Evolutionary conservation across 495 filamentous ascomycete genomes (phyloP), one percentile per base, ranked within the genome.

Genomic region (Jackrogersella multiformis): DNA sequence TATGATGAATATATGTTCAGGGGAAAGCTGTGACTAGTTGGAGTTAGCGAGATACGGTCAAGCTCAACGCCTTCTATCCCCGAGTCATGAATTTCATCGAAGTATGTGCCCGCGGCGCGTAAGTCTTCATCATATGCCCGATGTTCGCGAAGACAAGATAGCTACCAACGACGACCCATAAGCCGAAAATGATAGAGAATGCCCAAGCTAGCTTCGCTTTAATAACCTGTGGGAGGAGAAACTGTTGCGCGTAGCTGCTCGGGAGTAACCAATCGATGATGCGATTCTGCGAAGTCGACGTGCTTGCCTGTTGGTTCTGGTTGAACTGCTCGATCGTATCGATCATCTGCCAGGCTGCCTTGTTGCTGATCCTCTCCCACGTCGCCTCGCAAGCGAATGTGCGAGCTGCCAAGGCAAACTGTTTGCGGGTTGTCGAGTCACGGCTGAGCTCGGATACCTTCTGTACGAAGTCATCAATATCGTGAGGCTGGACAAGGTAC

Each of bases 341-440:
- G 12, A 82, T 76, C 65, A 88, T 82, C 58, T 85, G 76, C 79
- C 82, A 82, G 20, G 86, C 86, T 0, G 86, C 86, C 8, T 80
- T 82, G 53, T 86, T 86, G 72, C 86, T 85, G 71, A 88, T 86
- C 73, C 82, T 85, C 69, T 88, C 86, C 87, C 87, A 89, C 1
- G 85, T 88, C 5, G 84, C 85, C 44, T 84, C 80, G 44, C 85
- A 81, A 0, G 86, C 87, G 48, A 84, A 81, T 26, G 69, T 42
- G 26, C 85, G 74, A 7, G 84, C 81, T 4, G 77, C 76, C 0
- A 38, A n/a, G 8, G 74, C 68, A 60, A 88, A 76, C 3, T 55
- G 49, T n/a, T 57, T 35, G 10, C 83, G 79, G 12, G 81, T 66
- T 0, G 45, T 48, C 0, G 57, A 15, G 61, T 88, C 81, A 13